phyloP scores from a whole-genome alignment of 2,329 filamentous ascomycete genomes.

The Ceratocystis ficicola region DNA sequence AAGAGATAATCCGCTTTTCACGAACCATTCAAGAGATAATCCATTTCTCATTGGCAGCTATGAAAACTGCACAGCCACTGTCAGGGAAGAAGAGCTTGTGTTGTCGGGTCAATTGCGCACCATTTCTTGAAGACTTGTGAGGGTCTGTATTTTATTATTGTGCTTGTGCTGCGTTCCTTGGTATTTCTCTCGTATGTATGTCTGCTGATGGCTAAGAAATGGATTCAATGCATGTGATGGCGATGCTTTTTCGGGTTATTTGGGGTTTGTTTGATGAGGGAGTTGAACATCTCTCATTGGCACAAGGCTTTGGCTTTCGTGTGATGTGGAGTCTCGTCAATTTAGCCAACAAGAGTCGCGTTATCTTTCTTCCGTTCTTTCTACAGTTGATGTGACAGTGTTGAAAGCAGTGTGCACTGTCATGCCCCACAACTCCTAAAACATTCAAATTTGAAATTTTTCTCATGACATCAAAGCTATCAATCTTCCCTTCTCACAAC shows the following conservation, averaged over 20 bases:
- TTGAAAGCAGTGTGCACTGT: neutral
- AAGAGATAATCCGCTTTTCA: neutral
- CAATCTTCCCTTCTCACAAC: neutral
- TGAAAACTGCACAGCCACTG: no score
- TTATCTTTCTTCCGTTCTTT: neutral
- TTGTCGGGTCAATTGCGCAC: neutral
- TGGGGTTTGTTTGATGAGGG: neutral
- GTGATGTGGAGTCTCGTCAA: no score
- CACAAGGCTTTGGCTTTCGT: no score
- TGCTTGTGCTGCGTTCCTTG: neutral
- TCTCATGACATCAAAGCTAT: no score
- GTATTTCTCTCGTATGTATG: neutral
- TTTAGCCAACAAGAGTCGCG: no score
- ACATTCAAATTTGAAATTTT: neutral
- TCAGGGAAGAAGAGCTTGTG: neutral
- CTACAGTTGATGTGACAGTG: neutral
- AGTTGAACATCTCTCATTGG: no score
- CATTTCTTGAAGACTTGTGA: neutral
- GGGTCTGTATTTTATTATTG: neutral
- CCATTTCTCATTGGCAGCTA: no score
- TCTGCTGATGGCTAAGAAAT: neutral
- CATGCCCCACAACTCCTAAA: neutral
- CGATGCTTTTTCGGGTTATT: neutral
- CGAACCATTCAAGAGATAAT: no score
- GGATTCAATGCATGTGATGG: neutral